Percentiles rank a stretch among this genome's conserved stretches.
phyloP scores from a whole-genome alignment of 192 early-diverging fungal species.

The Jimgerdemannia flammicorona region DNA sequence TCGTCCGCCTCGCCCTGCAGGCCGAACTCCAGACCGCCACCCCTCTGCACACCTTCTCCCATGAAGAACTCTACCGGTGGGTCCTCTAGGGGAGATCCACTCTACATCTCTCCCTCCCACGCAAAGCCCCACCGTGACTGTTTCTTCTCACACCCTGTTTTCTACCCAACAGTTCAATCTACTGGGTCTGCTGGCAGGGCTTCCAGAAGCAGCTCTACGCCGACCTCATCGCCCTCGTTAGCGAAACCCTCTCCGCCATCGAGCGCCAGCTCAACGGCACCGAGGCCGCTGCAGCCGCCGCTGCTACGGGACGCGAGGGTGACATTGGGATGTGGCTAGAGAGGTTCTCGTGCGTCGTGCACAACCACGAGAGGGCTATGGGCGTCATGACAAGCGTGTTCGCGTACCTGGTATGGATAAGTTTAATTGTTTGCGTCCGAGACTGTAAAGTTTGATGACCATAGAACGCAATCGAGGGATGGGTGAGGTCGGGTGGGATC shows the following conservation, averaged over 20 bases:
- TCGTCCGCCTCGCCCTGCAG: slow-evolving; percentile 12
- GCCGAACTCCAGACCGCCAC: slow-evolving; percentile 4
- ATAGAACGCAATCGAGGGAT: too few species aligned
- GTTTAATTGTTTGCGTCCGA: too few species aligned
- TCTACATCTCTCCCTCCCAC: neutral
- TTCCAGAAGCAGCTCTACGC: slow-evolving; percentile 11
- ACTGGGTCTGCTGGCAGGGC: slow-evolving; percentile 28
- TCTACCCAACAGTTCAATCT: slow-evolving; percentile 12
- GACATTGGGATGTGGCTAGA: slow-evolving; percentile 1
- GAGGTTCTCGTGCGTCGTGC: slow-evolving; percentile 10
- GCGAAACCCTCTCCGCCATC: slow-evolving; percentile 7
- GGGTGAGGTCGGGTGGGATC: too few species aligned
- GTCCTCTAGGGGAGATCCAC: neutral
- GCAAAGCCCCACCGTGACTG: neutral
- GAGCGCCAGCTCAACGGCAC: slow-evolving; percentile 2
- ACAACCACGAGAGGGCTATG: slow-evolving; percentile 15
- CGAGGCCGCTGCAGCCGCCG: neutral
- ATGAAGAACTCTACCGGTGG: slow-evolving; percentile 26
- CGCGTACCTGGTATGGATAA: slow-evolving; percentile 16
- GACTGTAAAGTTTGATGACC: too few species aligned
- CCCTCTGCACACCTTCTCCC: slow-evolving; percentile 18
- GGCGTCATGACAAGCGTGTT: slow-evolving; percentile 18
- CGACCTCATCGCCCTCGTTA: slow-evolving; percentile 4
- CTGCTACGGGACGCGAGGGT: neutral
- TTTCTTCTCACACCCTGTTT: neutral